Conservation (phyloP, 176 grass and related monocot species). For the Neostapfia colusana region DNA sequence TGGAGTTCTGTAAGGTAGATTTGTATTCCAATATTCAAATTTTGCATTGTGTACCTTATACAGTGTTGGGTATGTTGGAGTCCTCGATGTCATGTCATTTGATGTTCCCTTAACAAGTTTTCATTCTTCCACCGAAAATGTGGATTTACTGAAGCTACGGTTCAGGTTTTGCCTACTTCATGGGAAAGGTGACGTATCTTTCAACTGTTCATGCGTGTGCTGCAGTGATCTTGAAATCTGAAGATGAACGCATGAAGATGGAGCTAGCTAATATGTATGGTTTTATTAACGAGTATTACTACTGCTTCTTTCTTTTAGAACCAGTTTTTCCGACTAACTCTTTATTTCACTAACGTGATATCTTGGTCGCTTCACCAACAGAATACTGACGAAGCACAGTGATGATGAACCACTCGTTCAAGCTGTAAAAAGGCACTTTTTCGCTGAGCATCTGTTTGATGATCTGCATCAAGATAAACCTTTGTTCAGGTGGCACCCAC, state of each 20-base stretch:
- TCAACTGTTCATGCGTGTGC: neutral
- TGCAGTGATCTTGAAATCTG: neutral
- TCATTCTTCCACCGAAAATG: constrained; percentile 7
- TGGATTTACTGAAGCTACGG: constrained; percentile 29
- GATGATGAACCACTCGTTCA: constrained; percentile 43
- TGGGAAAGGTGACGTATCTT: neutral
- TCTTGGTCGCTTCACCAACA: constrained; percentile 24
- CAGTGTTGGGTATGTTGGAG: constrained; percentile 15
- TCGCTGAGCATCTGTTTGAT: constrained; percentile 67
- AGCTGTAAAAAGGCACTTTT: constrained; percentile 60
- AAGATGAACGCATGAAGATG: constrained; percentile 40
- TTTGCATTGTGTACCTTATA: neutral
- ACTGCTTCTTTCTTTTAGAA: neutral
- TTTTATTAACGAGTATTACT: constrained; percentile 9
- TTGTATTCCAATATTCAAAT: neutral
- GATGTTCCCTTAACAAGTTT: neutral
- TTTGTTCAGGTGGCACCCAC: constrained; percentile 60
- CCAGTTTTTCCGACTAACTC: constrained; percentile 20
- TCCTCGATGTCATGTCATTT: constrained; percentile 4
- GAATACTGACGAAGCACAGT: constrained; percentile 68
- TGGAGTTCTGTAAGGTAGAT: neutral
- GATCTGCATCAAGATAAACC: constrained; percentile 69
- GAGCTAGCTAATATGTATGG: constrained; percentile 51
- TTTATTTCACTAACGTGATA: constrained; percentile 29
- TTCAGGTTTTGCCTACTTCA: neutral